Evolutionary conservation across 257 asterid genomes (phyloP).

Genomic region (Jasminum sambac): DNA sequence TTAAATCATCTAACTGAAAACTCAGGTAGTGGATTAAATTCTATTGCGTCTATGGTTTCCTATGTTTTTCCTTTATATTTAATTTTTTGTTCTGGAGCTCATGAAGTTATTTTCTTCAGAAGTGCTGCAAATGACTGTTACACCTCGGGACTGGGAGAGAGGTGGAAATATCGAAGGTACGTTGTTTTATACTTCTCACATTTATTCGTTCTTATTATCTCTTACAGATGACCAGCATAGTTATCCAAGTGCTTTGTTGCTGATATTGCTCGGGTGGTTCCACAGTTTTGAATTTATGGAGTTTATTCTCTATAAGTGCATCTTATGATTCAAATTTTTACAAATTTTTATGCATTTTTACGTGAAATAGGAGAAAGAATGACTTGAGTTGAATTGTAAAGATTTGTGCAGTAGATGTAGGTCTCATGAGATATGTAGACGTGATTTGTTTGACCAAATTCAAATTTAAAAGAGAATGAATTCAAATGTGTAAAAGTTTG

Average conservation of each 20-base stretch:
- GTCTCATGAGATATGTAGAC: no score
- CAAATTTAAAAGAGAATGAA: no score
- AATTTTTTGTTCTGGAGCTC: constrained; percentile 10
- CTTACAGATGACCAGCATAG: constrained; percentile 16
- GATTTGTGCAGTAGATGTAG: no score
- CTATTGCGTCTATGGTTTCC: not conserved
- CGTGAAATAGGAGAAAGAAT: no score
- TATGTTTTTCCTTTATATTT: constrained; percentile 6
- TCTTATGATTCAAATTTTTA: no score
- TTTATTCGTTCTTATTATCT: constrained; percentile 5
- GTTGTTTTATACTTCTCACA: not conserved
- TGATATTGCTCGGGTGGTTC: constrained; percentile 7
- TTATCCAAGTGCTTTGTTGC: constrained; percentile 11
- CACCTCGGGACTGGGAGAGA: constrained; percentile 63
- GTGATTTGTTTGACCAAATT: no score
- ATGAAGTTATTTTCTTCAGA: constrained; percentile 45
- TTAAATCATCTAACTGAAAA: constrained; percentile 18
- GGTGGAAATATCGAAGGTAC: constrained; percentile 68
- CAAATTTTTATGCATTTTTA: no score
- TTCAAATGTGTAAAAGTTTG: no score
- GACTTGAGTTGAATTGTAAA: no score
- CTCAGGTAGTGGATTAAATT: not conserved
- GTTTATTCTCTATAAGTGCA: constrained; percentile 11
- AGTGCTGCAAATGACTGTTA: constrained; percentile 63
- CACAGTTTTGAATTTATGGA: not conserved